A percentile compares a stretch with the other conserved stretches of the same genome.
Conservation (phyloP, 2,329 filamentous ascomycete species). For the Ophiostoma sp. region DNA sequence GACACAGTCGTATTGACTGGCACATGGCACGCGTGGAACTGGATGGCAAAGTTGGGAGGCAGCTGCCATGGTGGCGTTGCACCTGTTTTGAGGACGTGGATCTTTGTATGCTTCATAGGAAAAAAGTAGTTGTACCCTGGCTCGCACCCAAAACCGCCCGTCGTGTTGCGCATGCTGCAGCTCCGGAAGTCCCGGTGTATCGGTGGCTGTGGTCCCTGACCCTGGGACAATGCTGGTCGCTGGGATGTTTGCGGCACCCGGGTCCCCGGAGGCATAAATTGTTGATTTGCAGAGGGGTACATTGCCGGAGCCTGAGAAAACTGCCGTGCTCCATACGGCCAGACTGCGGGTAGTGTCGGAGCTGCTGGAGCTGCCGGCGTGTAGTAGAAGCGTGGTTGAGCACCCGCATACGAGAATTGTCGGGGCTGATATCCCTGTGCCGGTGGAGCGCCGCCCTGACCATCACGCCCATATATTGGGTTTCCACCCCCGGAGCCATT, state of each 20-base stretch:
- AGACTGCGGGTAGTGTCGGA: neutral
- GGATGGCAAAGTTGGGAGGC: constrained; percentile 38
- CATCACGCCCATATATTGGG: constrained; percentile 28
- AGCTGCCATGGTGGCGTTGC: constrained; percentile 49
- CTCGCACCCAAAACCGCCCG: constrained; percentile 53
- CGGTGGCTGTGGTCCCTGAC: constrained; percentile 40
- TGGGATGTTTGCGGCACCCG: constrained; percentile 27
- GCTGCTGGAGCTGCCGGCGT: neutral
- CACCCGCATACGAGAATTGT: neutral
- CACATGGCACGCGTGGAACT: constrained; percentile 48
- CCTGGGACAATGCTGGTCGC: constrained; percentile 15
- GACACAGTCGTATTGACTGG: constrained; percentile 49
- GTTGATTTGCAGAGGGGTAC: neutral
- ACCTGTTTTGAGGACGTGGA: constrained; percentile 51
- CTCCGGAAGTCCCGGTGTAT: constrained; percentile 46
- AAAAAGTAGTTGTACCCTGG: constrained; percentile 61
- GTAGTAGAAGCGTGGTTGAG: neutral
- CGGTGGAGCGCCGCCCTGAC: neutral
- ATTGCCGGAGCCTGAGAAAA: neutral
- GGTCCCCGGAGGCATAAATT: neutral
- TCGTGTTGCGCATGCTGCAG: constrained; percentile 51
- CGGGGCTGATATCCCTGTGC: neutral
- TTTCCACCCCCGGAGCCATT: constrained; percentile 24
- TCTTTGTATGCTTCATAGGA: constrained; percentile 51
- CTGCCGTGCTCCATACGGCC: neutral